phyloP scores from a whole-genome alignment of 345 rosid species.

The Eucalyptus leucophloia region DNA sequence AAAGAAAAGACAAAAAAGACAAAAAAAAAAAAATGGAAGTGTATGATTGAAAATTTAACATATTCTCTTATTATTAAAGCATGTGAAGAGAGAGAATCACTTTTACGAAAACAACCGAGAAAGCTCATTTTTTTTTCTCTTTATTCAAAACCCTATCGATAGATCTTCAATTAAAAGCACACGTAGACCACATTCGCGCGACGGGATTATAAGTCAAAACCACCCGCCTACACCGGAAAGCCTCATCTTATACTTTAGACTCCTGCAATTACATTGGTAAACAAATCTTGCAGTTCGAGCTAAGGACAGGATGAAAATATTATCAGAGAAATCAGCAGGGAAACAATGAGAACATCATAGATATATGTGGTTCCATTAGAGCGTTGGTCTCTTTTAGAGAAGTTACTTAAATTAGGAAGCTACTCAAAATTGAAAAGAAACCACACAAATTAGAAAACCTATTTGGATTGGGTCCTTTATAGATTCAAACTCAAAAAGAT shows the following conservation, averaged over 20 bases:
- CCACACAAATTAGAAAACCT: not conserved
- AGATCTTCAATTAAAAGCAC: not conserved
- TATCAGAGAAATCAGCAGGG: not conserved
- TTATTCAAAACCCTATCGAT: not conserved
- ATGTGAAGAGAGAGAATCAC: not conserved
- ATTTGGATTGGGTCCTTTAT: not conserved
- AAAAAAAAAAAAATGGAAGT: not conserved
- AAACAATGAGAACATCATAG: not conserved
- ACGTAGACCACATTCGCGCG: not conserved
- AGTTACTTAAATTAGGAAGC: not conserved
- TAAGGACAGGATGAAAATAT: not conserved
- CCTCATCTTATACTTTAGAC: not conserved
- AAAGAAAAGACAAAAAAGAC: not conserved
- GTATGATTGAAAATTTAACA: not conserved
- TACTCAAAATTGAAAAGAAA: not conserved
- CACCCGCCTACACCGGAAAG: not conserved
- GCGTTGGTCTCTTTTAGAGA: not conserved
- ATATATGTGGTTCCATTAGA: not conserved
- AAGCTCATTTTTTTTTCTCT: not conserved
- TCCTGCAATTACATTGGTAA: not conserved
- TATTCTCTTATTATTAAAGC: not conserved
- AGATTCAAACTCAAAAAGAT: not conserved
- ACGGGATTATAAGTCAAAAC: not conserved
- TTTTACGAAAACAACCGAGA: not conserved
- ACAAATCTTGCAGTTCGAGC: not conserved